Percentiles rank a stretch among this genome's conserved stretches.
These are phyloP conservation scores for Schoenoplectus tabernaemontani DNA, from an alignment of 202 grass and related monocot species.

Conservation along the genomic window DNA sequence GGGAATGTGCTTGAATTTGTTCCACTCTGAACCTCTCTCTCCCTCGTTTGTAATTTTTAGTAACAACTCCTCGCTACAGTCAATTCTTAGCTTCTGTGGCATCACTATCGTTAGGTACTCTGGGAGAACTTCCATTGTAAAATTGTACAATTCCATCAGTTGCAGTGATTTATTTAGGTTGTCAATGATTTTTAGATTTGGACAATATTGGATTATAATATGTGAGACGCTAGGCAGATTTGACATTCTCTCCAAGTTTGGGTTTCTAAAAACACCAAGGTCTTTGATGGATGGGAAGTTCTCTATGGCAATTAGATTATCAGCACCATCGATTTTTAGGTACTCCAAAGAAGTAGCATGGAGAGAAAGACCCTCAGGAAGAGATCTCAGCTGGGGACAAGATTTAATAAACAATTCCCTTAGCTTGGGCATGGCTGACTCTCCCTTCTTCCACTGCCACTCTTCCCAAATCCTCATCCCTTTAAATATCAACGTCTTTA, in stretches of 20 bases:
- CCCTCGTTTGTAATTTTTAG: background rate
- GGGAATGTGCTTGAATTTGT: too few relatives aligned
- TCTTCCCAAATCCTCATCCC: slow-evolving; percentile 18
- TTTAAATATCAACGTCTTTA: slow-evolving; percentile 18
- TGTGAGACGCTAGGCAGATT: slow-evolving; percentile 18
- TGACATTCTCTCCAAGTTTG: slow-evolving; percentile 12
- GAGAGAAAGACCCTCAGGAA: slow-evolving; percentile 18
- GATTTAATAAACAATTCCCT: background rate
- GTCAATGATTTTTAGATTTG: slow-evolving; percentile 4
- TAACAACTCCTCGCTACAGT: slow-evolving; percentile 1
- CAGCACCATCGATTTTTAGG: background rate
- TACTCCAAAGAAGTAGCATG: slow-evolving; percentile 15
- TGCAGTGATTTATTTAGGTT: background rate
- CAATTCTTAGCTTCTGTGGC: slow-evolving; percentile 1
- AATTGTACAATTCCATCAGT: background rate
- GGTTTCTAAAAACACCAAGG: background rate
- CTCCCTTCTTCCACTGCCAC: slow-evolving; percentile 22
- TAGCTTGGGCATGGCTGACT: slow-evolving; percentile 20
- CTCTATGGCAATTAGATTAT: too few relatives aligned
- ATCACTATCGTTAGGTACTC: background rate
- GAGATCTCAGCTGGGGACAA: slow-evolving; percentile 25
- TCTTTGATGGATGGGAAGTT: too few relatives aligned
- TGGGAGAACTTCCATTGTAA: background rate
- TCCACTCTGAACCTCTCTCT: slow-evolving; percentile 3
- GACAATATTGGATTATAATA: background rate